Conservation (phyloP, 208 protist genomes). For the Acanthamoeba divionensis region DNA sequence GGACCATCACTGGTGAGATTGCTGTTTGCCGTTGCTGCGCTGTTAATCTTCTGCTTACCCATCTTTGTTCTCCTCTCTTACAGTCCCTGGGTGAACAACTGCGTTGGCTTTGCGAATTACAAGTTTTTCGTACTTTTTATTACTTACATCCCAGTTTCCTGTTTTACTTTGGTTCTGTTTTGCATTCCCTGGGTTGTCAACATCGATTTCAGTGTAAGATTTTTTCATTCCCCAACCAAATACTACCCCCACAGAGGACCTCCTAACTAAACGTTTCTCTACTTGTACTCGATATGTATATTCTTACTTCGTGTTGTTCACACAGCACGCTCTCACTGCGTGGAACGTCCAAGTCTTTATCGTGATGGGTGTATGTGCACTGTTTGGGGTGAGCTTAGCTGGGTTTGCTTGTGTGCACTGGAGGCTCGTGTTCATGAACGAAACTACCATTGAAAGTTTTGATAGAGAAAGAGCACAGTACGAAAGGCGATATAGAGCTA, state of each 20-base stretch:
- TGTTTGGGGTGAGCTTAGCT: conserved; percentile 20
- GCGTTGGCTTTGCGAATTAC: conserved; percentile 42
- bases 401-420: conserved; percentile 43
- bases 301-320: neutral
- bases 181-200: conserved; percentile 16
- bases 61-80: neutral
- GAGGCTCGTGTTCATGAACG: neutral
- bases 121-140: conserved; percentile 55
- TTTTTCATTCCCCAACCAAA: neutral
- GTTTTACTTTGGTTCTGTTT: neutral
- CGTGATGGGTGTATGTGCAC: conserved; percentile 11
- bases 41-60: too few species aligned
- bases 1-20: too few species aligned
- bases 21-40: too few species aligned
- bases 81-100: conserved; percentile 56
- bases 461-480: neutral
- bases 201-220: neutral
- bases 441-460: conserved; percentile 48
- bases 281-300: neutral
- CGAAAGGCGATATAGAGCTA: neutral
- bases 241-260: neutral
- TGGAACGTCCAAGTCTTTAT: conserved; percentile 40
- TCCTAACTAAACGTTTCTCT: neutral
- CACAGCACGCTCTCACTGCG: conserved; percentile 14
- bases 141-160: conserved; percentile 21